phyloP scores from a whole-genome alignment of 2,329 filamentous ascomycete genomes.

The Fusarium albidum region DNA sequence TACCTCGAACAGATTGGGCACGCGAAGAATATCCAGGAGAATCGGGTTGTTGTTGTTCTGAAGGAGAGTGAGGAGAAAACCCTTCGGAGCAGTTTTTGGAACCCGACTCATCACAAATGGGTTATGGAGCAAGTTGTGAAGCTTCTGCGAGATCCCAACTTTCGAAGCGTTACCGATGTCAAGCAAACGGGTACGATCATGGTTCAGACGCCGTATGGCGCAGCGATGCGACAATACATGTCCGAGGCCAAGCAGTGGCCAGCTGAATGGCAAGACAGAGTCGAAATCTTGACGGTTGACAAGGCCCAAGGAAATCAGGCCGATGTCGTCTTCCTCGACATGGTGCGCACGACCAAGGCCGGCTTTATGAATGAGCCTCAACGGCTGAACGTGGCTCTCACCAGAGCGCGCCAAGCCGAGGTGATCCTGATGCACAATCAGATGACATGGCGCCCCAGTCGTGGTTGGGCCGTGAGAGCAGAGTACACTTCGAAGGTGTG shows the following conservation, averaged over 20 bases:
- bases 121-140: conserved; percentile 44
- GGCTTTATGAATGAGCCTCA: conserved; percentile 54
- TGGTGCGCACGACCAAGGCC: conserved; percentile 50
- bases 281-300: conserved; percentile 54
- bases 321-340: conserved; percentile 57
- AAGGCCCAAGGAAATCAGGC: conserved; percentile 57
- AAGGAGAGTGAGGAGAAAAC: conserved; percentile 38
- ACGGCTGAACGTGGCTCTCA: conserved; percentile 56
- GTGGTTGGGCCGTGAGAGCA: conserved; percentile 23
- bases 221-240: conserved; percentile 48
- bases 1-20: conserved; percentile 42
- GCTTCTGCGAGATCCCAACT: conserved; percentile 44
- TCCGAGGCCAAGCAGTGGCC: conserved; percentile 41
- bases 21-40: conserved; percentile 38
- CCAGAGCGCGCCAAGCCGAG: conserved; percentile 54
- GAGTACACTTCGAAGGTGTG: conserved; percentile 42
- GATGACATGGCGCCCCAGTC: conserved; percentile 41
- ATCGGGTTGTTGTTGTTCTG: conserved; percentile 48
- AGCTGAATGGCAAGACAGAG: conserved; percentile 38
- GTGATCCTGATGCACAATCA: conserved; percentile 53
- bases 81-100: conserved; percentile 50
- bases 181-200: conserved; percentile 48
- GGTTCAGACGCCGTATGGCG: conserved; percentile 54
- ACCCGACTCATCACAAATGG: conserved; percentile 49
- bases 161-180: conserved; percentile 41